These are phyloP conservation scores for Metarhizium humberi DNA, from an alignment of 2,329 filamentous ascomycete species.

Conservation along the genomic window DNA sequence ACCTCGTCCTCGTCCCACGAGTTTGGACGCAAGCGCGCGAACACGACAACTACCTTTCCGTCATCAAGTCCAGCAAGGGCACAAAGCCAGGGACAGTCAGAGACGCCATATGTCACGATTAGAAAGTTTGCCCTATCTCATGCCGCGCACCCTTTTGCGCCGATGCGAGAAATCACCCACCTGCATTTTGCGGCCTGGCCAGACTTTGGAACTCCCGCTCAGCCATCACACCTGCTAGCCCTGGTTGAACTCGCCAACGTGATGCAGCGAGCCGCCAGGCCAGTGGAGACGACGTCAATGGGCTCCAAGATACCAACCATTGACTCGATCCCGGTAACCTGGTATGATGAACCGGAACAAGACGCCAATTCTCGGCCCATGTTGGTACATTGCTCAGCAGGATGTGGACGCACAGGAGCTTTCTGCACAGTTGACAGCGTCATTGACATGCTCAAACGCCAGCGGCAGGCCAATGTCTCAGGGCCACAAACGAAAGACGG, in stretches of 20 bases:
- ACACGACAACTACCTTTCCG: slow-evolving; percentile 39
- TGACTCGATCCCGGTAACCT: slow-evolving; percentile 28
- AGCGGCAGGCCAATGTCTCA: slow-evolving; percentile 37
- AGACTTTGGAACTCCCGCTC: slow-evolving; percentile 87
- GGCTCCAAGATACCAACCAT: slow-evolving; percentile 18
- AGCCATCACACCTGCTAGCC: slow-evolving; percentile 76
- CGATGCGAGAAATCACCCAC: slow-evolving; percentile 87
- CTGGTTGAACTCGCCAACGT: slow-evolving; percentile 82
- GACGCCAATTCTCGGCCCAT: slow-evolving; percentile 54
- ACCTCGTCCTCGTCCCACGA: slow-evolving; percentile 23
- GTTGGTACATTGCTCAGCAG: slow-evolving; percentile 90
- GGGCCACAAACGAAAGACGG: slow-evolving; percentile 12
- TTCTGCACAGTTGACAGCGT: slow-evolving; percentile 97
- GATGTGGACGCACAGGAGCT: slow-evolving; percentile 89
- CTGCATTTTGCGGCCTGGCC: slow-evolving; percentile 96
- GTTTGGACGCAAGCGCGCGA: slow-evolving; percentile 40
- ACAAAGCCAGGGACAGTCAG: slow-evolving; percentile 26
- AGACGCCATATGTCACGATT: slow-evolving; percentile 68
- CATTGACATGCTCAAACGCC: slow-evolving; percentile 92
- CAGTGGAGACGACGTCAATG: slow-evolving; percentile 31
- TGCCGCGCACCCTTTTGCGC: slow-evolving; percentile 65
- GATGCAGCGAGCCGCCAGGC: slow-evolving; percentile 53
- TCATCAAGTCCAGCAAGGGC: slow-evolving; percentile 20
- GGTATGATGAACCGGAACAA: slow-evolving; percentile 52
- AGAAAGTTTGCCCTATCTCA: slow-evolving; percentile 83